Percentiles rank a stretch among this genome's conserved stretches.
Evolutionary conservation across 2,329 filamentous ascomycete genomes (phyloP).

Genomic region (Monilinia vaccinii-corymbosi): DNA sequence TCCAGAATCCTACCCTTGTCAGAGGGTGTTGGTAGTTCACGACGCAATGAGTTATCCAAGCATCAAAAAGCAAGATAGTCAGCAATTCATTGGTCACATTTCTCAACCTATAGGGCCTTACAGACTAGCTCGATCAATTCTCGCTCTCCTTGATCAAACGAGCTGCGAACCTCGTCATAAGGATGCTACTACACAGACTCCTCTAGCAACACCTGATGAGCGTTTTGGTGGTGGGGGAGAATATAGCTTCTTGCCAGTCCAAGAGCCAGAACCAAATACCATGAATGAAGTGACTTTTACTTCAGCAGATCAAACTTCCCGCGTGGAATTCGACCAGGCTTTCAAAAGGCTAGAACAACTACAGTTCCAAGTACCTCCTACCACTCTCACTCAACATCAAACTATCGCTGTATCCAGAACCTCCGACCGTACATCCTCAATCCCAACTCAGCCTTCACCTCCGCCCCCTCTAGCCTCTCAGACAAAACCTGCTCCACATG

Average conservation of each 20-base stretch:
- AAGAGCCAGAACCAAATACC: background rate
- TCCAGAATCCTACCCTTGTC: slow-evolving; percentile 1
- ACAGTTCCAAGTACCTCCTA: background rate
- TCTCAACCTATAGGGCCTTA: slow-evolving; percentile 16
- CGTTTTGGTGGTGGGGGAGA: slow-evolving; percentile 16
- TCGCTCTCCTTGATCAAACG: slow-evolving; percentile 17
- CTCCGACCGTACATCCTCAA: background rate
- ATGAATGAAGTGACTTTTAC: background rate
- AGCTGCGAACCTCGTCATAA: background rate
- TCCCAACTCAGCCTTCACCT: background rate
- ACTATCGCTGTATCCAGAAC: background rate
- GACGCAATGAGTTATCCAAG: slow-evolving; percentile 11
- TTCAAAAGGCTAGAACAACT: background rate
- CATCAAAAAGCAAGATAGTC: background rate
- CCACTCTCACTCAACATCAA: background rate
- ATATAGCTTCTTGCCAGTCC: slow-evolving; percentile 13
- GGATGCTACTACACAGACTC: slow-evolving; percentile 21
- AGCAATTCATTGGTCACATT: slow-evolving; percentile 13
- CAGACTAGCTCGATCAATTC: slow-evolving; percentile 20
- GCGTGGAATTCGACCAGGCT: background rate
- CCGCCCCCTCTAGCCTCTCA: background rate
- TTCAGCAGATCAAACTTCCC: background rate
- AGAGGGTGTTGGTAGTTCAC: slow-evolving; percentile 19
- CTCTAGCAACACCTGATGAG: slow-evolving; percentile 20
- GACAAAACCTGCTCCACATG: background rate